phyloP scores from a whole-genome alignment of 495 filamentous ascomycete genomes.

The Penicillium odoratum region DNA sequence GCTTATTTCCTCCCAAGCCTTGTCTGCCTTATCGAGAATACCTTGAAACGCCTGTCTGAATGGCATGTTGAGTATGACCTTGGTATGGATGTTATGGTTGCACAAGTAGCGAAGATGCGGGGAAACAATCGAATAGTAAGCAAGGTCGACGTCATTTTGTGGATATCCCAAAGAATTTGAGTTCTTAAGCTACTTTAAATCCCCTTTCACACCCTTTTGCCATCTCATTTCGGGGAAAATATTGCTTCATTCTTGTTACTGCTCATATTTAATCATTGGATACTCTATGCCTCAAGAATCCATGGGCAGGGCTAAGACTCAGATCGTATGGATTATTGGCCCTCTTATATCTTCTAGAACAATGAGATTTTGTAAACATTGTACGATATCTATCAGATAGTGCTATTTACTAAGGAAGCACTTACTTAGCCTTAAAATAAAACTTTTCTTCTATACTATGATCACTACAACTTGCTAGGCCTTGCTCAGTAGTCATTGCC shows the following conservation, averaged over 20 bases:
- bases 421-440: background rate
- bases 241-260: background rate
- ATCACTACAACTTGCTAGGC: background rate
- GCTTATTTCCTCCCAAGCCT: constrained; percentile 26
- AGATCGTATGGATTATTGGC: background rate
- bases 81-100: constrained; percentile 17
- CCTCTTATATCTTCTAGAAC: constrained; percentile 4
- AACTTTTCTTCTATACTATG: background rate
- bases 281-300: background rate
- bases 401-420: background rate
- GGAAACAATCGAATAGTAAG: constrained; percentile 12
- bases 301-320: background rate
- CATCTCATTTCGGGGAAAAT: background rate
- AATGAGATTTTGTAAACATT: background rate
- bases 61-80: constrained; percentile 26
- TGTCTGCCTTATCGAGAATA: constrained; percentile 29
- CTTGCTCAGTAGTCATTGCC: background rate
- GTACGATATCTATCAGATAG: background rate
- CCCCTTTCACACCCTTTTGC: background rate
- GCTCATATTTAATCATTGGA: background rate
- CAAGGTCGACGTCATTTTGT: constrained; percentile 27
- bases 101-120: constrained; percentile 4
- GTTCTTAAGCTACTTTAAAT: constrained; percentile 4
- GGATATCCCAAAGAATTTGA: constrained; percentile 5
- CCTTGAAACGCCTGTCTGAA: constrained; percentile 31